phyloP scores from a whole-genome alignment of 257 asterid genomes.

The Gentiana macrophylla region DNA sequence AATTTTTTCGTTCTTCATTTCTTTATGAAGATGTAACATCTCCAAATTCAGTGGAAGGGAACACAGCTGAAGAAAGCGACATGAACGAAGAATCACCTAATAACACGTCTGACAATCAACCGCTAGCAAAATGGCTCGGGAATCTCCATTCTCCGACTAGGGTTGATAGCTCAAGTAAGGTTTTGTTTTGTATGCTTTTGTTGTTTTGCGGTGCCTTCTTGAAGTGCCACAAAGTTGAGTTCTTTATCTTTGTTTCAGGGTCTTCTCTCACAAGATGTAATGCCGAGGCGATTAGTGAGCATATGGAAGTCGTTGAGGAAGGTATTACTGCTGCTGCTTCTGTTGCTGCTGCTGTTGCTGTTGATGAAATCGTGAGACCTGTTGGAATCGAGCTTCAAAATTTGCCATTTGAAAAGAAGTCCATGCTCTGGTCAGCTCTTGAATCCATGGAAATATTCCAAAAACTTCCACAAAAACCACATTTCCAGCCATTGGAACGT shows the following conservation, averaged over 20 bases:
- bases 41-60: conserved; percentile 15
- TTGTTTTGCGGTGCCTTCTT: too few relatives aligned
- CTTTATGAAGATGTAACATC: conserved; percentile 18
- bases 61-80: conserved; percentile 13
- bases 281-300: conserved; percentile 18
- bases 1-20: too few relatives aligned
- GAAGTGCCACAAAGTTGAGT: too few relatives aligned
- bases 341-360: neutral
- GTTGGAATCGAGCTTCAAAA: conserved; percentile 19
- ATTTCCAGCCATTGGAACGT: conserved; percentile 49
- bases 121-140: conserved; percentile 54
- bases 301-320: neutral
- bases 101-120: conserved; percentile 39
- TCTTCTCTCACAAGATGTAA: too few relatives aligned
- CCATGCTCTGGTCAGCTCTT: conserved; percentile 51
- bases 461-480: conserved; percentile 71
- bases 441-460: conserved; percentile 64
- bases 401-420: conserved; percentile 58
- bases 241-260: too few relatives aligned
- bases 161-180: conserved; percentile 35
- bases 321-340: neutral
- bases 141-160: conserved; percentile 27
- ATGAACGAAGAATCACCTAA: conserved; percentile 11
- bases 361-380: neutral
- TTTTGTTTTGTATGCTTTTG: too few relatives aligned